Evolutionary conservation across 2,329 filamentous ascomycete genomes (phyloP), one percentile per base, ranked within the genome.

Genomic region (Fusarium kyushuense): DNA sequence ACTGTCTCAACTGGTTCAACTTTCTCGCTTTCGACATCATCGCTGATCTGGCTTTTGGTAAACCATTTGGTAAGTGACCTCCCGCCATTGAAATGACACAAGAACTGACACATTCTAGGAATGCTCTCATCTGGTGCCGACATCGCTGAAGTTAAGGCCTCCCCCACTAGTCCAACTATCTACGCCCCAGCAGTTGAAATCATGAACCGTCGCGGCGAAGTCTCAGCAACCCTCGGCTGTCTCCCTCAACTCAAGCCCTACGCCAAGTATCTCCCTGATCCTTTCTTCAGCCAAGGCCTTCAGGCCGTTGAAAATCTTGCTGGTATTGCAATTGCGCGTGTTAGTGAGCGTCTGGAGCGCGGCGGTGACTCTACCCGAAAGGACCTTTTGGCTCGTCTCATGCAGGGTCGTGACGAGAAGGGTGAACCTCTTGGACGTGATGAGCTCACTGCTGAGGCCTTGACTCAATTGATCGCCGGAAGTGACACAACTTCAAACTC

Each of bases 111-210:
- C 4, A 1, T 0, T 17, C 0, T 1, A 72, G 70, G 71, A 7
- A 97, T 97, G 94, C 84, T 97, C 14, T 84, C 87, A 57, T 87
- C 89, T 63, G 93, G 92, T 21, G 86, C 86, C 56, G 93, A 96
- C 76, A 84, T 93, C 43, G 91, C 92, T 9, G 92, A 95, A 77
- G 88, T 95, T 46, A 86, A 89, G 40, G 80, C 81, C 63, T 85
- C 84, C 0, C 87, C 89, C 0, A 83, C 88, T 65, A 83, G 85
- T 3, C 83, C 87, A 4, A 86, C 91, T 10, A 87, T 87, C 35
- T 93, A 90, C 72, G 91, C 91, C 0, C 87, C 90, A 1, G 94
- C 94, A n/a, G 92, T 97, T 59, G 90, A 97, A 79, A 94, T 97
- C 13, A 84, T 97, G 67, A 97, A 97, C 81, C 88, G 94, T 13